Conservation (phyloP, 164 flowering plant genomes). For the Pachysandra terminalis region DNA sequence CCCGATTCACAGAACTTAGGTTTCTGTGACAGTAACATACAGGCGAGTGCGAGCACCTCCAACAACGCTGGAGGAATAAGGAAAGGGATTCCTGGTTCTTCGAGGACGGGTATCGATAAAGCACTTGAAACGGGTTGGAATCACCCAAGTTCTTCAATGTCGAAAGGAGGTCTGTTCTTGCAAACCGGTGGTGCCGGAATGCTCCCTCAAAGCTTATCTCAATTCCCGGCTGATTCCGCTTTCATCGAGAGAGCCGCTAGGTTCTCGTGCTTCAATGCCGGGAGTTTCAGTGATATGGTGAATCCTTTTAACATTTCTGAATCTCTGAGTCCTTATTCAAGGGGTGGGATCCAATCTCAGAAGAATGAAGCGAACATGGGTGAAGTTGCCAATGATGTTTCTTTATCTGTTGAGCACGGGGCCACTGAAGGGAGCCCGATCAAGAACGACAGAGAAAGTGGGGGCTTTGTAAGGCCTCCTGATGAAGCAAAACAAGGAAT, state of each 20-base stretch:
- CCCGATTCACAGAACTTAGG: constrained; percentile 42
- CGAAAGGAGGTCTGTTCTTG: constrained; percentile 44
- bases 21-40: constrained; percentile 35
- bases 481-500: constrained; percentile 49
- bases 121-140: constrained; percentile 48
- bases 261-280: constrained; percentile 72
- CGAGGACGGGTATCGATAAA: constrained; percentile 30
- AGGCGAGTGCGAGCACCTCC: constrained; percentile 31
- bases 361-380: constrained; percentile 30
- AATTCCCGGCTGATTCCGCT: constrained; percentile 77
- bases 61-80: constrained; percentile 24
- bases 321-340: constrained; percentile 36
- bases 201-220: constrained; percentile 64
- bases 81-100: constrained; percentile 31
- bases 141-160: constrained; percentile 36
- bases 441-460: constrained; percentile 41
- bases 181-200: constrained; percentile 46
- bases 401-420: constrained; percentile 30
- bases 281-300: constrained; percentile 55
- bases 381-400: constrained; percentile 39
- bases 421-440: constrained; percentile 39
- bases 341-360: constrained; percentile 31
- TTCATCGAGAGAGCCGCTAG: constrained; percentile 93
- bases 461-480: constrained; percentile 29
- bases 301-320: constrained; percentile 46